Base-by-base conservation (phyloP, 2,329 filamentous ascomycete genomes). In the Furcasterigmium furcatum region DNA sequence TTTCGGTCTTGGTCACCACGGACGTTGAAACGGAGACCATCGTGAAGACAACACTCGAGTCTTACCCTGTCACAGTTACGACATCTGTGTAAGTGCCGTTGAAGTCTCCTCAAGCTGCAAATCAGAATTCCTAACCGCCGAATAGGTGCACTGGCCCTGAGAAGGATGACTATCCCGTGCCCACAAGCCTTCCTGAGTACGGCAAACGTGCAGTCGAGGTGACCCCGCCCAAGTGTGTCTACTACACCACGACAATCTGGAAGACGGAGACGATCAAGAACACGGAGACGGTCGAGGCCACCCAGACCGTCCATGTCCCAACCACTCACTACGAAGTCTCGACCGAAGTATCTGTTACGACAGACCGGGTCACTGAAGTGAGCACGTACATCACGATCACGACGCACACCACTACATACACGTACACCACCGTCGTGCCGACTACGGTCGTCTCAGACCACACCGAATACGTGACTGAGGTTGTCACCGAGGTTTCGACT, bases 11-110 rank as follows among this genome's bases (percentile, higher is more conserved):
- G 9, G 16, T 43, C 41, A n/a, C 24, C 5, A 43, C 27, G 14
- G 21, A 43, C 10, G n/a, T 38, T 18, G 19, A 36, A 8, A 43
- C 41, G 14, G 32, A 24, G n/a, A 47, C 41, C 3, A 22, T 43
- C 9, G 19, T 39, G 4, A 19, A 48, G 2, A 49, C 47, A 6
- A 39, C 43, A 22, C 24, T 46, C 3, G 35, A 46, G 5, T 51
- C 50, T 4, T 53, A 53, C 6, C 47, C 52, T 10, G 52, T 53
- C n/a, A 53, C 50, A 3, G 49, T 49, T 3, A 50, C 49, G 4
- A 29, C 45, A 22, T 43, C 52, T 7, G 16, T 50, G 47, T 43
- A 34, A 43, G 41, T 36, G 18, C 12, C 9, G 9, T 2, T 7
- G 13, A n/a, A 8, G 9, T 32, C 25, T 13, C 9, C 16, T 14